Conservation (phyloP, 805 yeast genomes). For the Candida takata region DNA sequence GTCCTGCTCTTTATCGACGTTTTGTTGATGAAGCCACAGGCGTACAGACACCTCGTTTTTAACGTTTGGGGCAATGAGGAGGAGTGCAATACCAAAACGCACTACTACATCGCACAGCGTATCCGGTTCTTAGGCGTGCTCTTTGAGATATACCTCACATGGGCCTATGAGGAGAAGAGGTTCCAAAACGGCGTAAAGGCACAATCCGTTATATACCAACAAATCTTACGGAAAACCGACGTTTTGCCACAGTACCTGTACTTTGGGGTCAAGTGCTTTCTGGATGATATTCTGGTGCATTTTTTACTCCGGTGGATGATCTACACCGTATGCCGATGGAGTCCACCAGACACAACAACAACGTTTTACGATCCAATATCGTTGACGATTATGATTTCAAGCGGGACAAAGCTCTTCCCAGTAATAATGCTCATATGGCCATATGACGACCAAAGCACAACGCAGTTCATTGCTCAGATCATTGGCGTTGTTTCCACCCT, state of each 20-base stretch:
- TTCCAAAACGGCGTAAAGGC: constrained; percentile 8
- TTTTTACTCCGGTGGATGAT: constrained; percentile 27
- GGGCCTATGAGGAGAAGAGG: constrained; percentile 84
- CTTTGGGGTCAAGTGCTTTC: constrained; percentile 46
- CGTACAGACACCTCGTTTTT: constrained; percentile 79
- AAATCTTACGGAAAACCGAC: neutral
- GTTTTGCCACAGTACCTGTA: constrained; percentile 46
- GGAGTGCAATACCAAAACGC: constrained; percentile 4
- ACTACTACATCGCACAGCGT: constrained; percentile 28
- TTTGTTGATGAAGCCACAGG: constrained; percentile 78
- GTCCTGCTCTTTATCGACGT: constrained; percentile 81
- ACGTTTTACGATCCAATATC: constrained; percentile 41
- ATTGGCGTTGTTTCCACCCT: constrained; percentile 34
- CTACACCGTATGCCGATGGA: constrained; percentile 25
- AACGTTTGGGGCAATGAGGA: constrained; percentile 39
- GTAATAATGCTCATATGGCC: constrained; percentile 96
- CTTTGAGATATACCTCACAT: constrained; percentile 82
- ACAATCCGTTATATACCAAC: neutral
- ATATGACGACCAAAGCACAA: constrained; percentile 71
- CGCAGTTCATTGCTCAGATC: constrained; percentile 49
- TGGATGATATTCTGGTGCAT: constrained; percentile 39
- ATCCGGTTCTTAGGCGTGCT: constrained; percentile 57
- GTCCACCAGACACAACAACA: constrained; percentile 12
- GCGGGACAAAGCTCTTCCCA: constrained; percentile 79
- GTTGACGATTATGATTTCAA: constrained; percentile 65